Base-by-base conservation (phyloP, 2,329 filamentous ascomycete species). In the Botrytis fragariae region DNA sequence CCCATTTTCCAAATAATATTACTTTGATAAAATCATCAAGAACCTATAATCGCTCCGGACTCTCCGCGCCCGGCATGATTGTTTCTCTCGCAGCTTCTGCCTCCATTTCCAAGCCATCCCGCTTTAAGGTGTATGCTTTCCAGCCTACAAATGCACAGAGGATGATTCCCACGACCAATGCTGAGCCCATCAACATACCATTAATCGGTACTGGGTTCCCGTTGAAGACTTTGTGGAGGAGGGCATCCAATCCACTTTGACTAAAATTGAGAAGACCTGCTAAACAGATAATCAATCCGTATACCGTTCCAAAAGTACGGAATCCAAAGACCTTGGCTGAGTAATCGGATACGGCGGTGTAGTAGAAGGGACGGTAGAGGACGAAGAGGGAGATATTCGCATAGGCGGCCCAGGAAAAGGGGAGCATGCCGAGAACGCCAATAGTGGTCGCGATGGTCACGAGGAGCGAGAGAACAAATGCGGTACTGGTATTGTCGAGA, bases 321-420 rank as follows among this genome's bases (percentile, higher is more conserved):
- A 97, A 97, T 25, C 94, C 94, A 81, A 97, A 97, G 51, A 97
- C 94, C 83, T 97, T 97, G 74, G 93, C 94, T 32, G 90, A 89
- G 82, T 97, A 97, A 83, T 97, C 94, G 74, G 92, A 95, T 73
- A 97, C 93, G 12, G 93, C 90, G 0, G 94, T 97, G 84, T 97
- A 97, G 83, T 97, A 98, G 44, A 97, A 90, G 0, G 95, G 94
- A 0, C 94, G 89, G 79, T 96, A 95, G 35, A 97, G 82, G 18
- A 96, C 93, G 79, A 97, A 97, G 16, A 97, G 87, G 63, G 86
- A 84, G 71, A 97, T 85, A 77, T 95, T 95, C 22, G 86, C 85
- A 78, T 97, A 97, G 0, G 91, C 93, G 1, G 91, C 90, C 87
- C 90, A 91, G 73, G 85, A 85, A 76, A 89, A 85, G 0, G 92